Conservation (phyloP, 148 eudicot genomes). For the Cornus florida region DNA sequence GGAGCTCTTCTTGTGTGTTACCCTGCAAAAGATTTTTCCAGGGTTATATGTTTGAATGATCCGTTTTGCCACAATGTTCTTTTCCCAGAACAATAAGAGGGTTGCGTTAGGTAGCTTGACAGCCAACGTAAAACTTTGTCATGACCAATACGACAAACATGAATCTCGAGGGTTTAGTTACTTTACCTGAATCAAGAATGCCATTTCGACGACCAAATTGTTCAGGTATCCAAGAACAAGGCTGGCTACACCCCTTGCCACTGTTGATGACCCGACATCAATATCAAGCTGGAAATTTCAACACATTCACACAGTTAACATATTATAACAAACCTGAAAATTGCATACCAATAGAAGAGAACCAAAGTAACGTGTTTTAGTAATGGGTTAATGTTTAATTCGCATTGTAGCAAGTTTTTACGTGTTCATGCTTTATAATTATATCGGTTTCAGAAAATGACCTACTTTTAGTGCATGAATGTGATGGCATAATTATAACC, state of each 20-base stretch:
- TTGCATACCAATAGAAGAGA: background rate
- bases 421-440: background rate
- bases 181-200: conserved; percentile 72
- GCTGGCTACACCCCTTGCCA: conserved; percentile 70
- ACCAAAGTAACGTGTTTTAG: background rate
- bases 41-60: background rate
- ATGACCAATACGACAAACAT: no score
- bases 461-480: conserved; percentile 56
- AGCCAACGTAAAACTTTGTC: no score
- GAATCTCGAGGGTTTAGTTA: background rate
- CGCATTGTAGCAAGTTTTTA: background rate
- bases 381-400: background rate
- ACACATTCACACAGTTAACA: background rate
- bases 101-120: no score
- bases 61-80: background rate
- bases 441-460: no score
- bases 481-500: background rate
- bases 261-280: conserved; percentile 78
- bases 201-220: conserved; percentile 76
- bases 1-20: conserved; percentile 64
- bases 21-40: conserved; percentile 41
- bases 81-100: background rate
- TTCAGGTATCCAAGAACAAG: conserved; percentile 79
- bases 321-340: background rate
- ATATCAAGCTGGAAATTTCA: conserved; percentile 45